Percentiles rank a stretch among this genome's conserved stretches.
Evolutionary conservation across 805 yeast genomes (phyloP).

Genomic region (Wickerhamiella brachini): DNA sequence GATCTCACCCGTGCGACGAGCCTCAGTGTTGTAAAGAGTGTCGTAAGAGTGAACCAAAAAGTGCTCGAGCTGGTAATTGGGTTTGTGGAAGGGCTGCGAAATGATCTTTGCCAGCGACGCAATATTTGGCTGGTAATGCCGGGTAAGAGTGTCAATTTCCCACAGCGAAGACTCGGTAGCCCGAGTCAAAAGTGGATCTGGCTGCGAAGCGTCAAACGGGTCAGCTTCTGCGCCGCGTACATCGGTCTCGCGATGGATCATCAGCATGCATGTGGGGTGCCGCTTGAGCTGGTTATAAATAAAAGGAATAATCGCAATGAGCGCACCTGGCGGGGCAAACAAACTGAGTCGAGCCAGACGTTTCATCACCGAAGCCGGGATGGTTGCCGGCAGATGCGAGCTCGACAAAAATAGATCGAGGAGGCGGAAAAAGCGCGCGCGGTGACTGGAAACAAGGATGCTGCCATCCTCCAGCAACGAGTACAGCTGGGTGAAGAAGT

Average conservation of each 20-base stretch:
- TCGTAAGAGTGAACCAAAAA: conserved; percentile 83
- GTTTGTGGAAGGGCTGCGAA: conserved; percentile 75
- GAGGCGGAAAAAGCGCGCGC: conserved; percentile 78
- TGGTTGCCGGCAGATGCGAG: conserved; percentile 68
- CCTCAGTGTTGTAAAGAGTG: conserved; percentile 45
- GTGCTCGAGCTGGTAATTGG: conserved; percentile 81
- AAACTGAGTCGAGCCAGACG: conserved; percentile 60
- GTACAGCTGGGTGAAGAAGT: conserved; percentile 72
- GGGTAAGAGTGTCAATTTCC: conserved; percentile 71
- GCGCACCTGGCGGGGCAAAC: conserved; percentile 75
- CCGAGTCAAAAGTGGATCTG: conserved; percentile 62
- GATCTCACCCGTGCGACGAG: conserved; percentile 21
- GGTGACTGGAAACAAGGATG: conserved; percentile 60
- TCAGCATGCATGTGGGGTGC: conserved; percentile 87
- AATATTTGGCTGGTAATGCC: conserved; percentile 91
- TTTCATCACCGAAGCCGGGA: conserved; percentile 84
- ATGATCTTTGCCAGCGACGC: conserved; percentile 83
- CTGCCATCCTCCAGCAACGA: conserved; percentile 56
- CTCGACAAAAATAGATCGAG: conserved; percentile 76
- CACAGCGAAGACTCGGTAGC: conserved; percentile 82
- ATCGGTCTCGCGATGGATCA: conserved; percentile 44
- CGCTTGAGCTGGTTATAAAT: conserved; percentile 76
- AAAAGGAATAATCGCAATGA: conserved; percentile 80
- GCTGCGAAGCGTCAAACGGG: conserved; percentile 49
- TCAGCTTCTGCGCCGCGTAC: conserved; percentile 29